These are phyloP conservation scores for Artomyces pyxidatus DNA, from an alignment of 768 basidiomycete species.

Conservation along the genomic window DNA sequence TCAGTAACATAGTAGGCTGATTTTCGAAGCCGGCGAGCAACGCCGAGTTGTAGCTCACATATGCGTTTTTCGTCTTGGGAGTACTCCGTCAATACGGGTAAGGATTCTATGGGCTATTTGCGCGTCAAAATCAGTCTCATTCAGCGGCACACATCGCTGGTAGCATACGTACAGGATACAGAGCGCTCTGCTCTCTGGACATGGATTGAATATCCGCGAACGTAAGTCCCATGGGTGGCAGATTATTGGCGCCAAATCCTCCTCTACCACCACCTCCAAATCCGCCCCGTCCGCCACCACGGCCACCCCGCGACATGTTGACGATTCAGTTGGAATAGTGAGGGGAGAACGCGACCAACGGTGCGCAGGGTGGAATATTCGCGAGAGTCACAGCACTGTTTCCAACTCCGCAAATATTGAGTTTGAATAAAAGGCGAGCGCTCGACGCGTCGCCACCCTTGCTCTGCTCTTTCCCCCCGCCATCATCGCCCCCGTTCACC, in stretches of 20 bases:
- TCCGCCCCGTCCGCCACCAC: conserved; percentile 39
- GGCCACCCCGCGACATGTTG: conserved; percentile 45
- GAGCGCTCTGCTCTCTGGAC: conserved; percentile 64
- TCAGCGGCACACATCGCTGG: background rate
- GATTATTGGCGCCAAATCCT: conserved; percentile 28
- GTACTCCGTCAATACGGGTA: conserved; percentile 64
- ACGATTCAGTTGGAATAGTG: background rate
- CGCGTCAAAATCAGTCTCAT: conserved; percentile 4
- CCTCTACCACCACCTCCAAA: conserved; percentile 52
- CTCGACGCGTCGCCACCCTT: background rate
- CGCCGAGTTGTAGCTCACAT: conserved; percentile 58
- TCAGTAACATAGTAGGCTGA: conserved; percentile 76
- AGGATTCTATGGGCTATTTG: conserved; percentile 48
- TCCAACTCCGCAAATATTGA: conserved; percentile 17
- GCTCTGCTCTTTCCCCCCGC: background rate
- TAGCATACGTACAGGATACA: conserved; percentile 64
- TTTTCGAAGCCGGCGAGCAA: conserved; percentile 52
- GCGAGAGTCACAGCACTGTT: conserved; percentile 2
- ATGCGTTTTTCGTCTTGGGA: conserved; percentile 58
- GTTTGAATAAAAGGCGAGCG: background rate
- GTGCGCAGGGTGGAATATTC: no score
- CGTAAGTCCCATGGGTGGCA: conserved; percentile 72
- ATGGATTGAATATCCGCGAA: conserved; percentile 73
- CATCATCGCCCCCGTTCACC: background rate
- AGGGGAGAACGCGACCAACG: background rate